phyloP scores from a whole-genome alignment of 352 stramenopile genomes.

The Phytophthora meadii region DNA sequence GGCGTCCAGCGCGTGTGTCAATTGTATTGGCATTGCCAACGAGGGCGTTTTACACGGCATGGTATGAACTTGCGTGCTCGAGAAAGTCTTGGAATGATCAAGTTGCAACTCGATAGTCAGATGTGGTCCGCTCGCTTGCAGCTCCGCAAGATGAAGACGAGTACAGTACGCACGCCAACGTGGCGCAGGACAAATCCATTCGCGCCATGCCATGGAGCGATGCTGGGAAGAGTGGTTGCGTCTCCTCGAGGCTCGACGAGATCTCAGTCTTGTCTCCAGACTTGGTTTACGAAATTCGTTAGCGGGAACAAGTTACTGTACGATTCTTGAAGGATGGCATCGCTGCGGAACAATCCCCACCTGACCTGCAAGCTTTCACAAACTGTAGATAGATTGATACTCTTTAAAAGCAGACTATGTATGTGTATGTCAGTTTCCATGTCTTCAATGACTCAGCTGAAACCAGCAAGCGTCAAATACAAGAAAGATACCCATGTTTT shows the following conservation, averaged over 20 bases:
- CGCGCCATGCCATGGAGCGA: slow-evolving; percentile 11
- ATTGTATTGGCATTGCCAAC: neutral
- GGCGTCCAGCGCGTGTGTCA: neutral
- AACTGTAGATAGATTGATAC: no score
- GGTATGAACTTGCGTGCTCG: neutral
- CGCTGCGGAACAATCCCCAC: no score
- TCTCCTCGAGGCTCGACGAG: neutral
- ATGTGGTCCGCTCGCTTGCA: slow-evolving; percentile 12
- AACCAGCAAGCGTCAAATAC: no score
- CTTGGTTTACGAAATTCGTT: no score
- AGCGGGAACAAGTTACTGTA: no score
- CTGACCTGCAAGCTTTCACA: no score
- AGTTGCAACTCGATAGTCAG: slow-evolving; percentile 8
- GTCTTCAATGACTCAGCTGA: no score
- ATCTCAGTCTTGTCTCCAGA: no score
- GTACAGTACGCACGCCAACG: neutral
- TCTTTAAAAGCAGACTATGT: no score
- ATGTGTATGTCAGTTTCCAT: no score
- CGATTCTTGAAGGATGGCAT: no score
- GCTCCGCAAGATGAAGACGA: slow-evolving; percentile 7
- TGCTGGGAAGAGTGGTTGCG: slow-evolving; percentile 9
- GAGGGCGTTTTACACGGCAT: neutral
- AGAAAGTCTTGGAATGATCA: neutral
- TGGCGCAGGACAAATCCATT: slow-evolving; percentile 10
- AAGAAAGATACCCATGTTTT: neutral